Evolutionary conservation across 106 monocot species (phyloP), one percentile per base, ranked within the genome.

Genomic region (Vanilla planifolia): DNA sequence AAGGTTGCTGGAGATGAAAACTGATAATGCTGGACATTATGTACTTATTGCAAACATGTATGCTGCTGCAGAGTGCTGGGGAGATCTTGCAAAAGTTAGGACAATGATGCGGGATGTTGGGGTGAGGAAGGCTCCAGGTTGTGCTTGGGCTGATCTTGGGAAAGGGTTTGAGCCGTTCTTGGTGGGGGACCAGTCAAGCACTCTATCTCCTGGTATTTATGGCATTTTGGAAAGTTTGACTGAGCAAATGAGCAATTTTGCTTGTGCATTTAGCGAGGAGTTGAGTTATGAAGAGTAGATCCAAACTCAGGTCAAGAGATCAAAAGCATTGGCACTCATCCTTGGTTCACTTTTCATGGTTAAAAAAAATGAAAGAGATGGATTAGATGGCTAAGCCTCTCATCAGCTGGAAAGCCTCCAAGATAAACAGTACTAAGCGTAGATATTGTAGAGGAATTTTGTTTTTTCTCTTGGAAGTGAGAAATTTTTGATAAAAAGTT

Each of bases 1-100:
- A 21, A 75, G 52, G 52, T 79, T 92, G 40, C 35, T 92, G 30
- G 73, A 81, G 24, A 67, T 71, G 88, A 57, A 32, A 4, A 62
- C 80, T 8, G 76, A 81, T 21, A 71, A 84, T 65, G 67, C 80
- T 2, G 70, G 78, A 43, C 88, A 84, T 46, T 88, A 81, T 71
- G 51, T 84, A 32, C 71, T 88, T 66, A 63, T 81, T 48, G 80
- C 73, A 57, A 73, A 79, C 63, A 81, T 81, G 81, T 88, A 80
- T 73, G 79, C 79, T 0, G 70, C 68, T 32, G 51, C 68, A 22
- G 82, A 78, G 3, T 71, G 60, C 17, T 80, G 82, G 79, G 63
- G 55, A 33, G 79, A 85, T 34, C 73, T 82, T 29, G 76, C 76
- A 0, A 69, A 67, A 35, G 74, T 82, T 11, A 82, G 74, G 46